Base-by-base conservation (phyloP, 352 stramenopile species). In the Phytophthora syringae region DNA sequence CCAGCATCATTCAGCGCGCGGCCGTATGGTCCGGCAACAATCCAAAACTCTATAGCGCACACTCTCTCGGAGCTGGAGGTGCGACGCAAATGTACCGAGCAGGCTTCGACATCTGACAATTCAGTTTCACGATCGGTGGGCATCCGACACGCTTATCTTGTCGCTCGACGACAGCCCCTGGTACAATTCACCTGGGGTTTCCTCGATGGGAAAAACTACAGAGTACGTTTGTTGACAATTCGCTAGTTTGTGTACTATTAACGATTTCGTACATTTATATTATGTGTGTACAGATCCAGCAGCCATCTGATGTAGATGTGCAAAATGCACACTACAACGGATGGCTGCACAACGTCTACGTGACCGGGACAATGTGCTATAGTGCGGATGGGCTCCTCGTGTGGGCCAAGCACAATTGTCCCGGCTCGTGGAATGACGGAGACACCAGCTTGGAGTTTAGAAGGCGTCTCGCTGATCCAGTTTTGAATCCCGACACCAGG, bases 101-200 rank as follows among this genome's bases (percentile, higher is more conserved):
- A 3, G 32, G 32, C 4, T 18, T 56, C 9, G 56, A 64, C 20
- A 47, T n/a, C 47, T 58, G 2, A 58, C 47, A 1, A 64, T 64
- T 25, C 39, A 64, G 30, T 52, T 64, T 22, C 57, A 64, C 45
- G 56, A 45, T 9, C 32, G 56, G 5, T 56, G 47, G 56, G 56
- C 27, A 12, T 64, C 56, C 1, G 56, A 64, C 36, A 51, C 45
- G 0, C 52, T 64, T 36, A 64, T n/a, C n/a, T n/a, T n/a, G n/a
- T n/a, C n/a, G n/a, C n/a, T n/a, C n/a, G n/a, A n/a, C n/a, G n/a
- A n/a, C n/a, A n/a, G n/a, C n/a, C n/a, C n/a, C n/a, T n/a, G n/a
- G n/a, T n/a, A n/a, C n/a, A n/a, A n/a, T n/a, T n/a, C n/a, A n/a
- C n/a, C n/a, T n/a, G n/a, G n/a, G n/a, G n/a, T 32, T 32, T 32